Base-by-base conservation (phyloP, 2,329 filamentous ascomycete species). In the Zasmidium cellare region DNA sequence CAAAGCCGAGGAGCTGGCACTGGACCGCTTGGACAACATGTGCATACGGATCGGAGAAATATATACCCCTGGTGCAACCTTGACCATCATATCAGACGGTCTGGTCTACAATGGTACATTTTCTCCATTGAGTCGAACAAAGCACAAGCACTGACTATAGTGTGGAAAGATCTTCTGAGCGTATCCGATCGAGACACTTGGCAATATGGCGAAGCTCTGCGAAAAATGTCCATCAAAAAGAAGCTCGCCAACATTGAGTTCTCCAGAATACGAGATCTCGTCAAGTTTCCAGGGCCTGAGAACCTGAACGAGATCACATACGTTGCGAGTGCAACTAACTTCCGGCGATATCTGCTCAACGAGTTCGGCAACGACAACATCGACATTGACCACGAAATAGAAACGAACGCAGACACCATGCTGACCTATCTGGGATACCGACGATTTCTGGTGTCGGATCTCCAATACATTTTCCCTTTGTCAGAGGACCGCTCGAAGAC, bases 291-390 rank as follows among this genome's bases (percentile, higher is more conserved):
- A 18, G 41, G 45, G 5, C 53, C 53, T 7, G 46, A 49, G 18
- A 18, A 49, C 14, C 45, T 55, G 18, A 55, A 55, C 53, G 46
- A 55, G 14, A 55, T 55, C 46, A 55, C 45, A 20, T 55, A 55
- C 23, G 46, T 55, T 20, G 45, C 53, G 20, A 55, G 38, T 23
- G 53, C 53, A 11, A 55, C 53, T 18, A 55, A 55, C 46, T 55
- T 55, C 31, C 28, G 53, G 2, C 46, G 46, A 5, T 38, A 12
- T n/a, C 31, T 55, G n/a, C 25, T 55, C 7, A 54, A 54, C 20
- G 35, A 41, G 35, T 41, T 9, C 16, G 35, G 35, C 35, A 41
- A 41, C 11, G 35, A 41, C n/a, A 18, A 41, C 16, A 14, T 41
- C 12, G 35, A 41, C 35, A 41, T 41, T 41, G 35, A 41, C 35